These are phyloP conservation scores for Kazachstania viticola DNA, from an alignment of 805 yeast species.

Conservation along the genomic window DNA sequence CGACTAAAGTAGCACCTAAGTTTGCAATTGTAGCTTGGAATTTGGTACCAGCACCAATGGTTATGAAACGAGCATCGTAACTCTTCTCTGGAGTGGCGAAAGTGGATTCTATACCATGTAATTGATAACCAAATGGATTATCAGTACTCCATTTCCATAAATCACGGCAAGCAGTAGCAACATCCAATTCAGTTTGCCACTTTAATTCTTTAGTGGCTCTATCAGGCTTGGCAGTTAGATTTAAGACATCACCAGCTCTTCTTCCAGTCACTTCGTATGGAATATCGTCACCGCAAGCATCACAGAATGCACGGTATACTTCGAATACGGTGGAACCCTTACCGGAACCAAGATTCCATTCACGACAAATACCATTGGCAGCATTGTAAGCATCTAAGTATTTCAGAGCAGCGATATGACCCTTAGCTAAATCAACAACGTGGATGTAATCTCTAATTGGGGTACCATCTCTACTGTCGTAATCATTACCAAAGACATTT, in stretches of 20 bases:
- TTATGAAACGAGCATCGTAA: slow-evolving; percentile 21
- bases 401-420: slow-evolving; percentile 61
- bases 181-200: slow-evolving; percentile 47
- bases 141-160: slow-evolving; percentile 68
- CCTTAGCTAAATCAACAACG: slow-evolving; percentile 68
- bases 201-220: slow-evolving; percentile 55
- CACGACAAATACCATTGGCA: slow-evolving; percentile 47
- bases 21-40: slow-evolving; percentile 35
- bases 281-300: slow-evolving; percentile 50
- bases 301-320: slow-evolving; percentile 51
- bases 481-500: slow-evolving; percentile 62
- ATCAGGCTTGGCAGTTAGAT: slow-evolving; percentile 59
- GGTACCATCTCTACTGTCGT: slow-evolving; percentile 63
- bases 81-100: slow-evolving; percentile 13
- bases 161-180: slow-evolving; percentile 58
- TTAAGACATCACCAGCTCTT: slow-evolving; percentile 66
- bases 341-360: slow-evolving; percentile 80
- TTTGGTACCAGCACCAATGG: slow-evolving; percentile 22
- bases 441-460: slow-evolving; percentile 77
- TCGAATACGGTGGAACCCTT: slow-evolving; percentile 70
- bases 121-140: slow-evolving; percentile 51
- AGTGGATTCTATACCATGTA: slow-evolving; percentile 15
- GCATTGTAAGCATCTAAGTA: slow-evolving; percentile 30
- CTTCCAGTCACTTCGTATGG: slow-evolving; percentile 57
- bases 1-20: slow-evolving; percentile 41